phyloP scores from a whole-genome alignment of 2,329 filamentous ascomycete genomes.

The Botrytis fabae region DNA sequence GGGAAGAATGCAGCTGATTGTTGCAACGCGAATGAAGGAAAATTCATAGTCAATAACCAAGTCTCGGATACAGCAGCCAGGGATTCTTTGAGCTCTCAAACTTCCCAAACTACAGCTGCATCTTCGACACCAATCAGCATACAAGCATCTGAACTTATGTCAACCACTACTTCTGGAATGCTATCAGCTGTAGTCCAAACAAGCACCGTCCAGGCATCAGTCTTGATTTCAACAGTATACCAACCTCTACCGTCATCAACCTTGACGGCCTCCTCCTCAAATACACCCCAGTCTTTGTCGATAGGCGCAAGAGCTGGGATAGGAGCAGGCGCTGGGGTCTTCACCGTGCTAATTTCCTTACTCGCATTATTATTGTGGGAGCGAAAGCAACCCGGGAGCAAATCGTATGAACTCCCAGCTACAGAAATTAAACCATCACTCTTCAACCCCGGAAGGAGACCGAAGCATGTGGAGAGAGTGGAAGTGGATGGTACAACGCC shows the following conservation, averaged over 20 bases:
- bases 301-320: not conserved
- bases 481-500: conserved; percentile 1
- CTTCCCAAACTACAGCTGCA: not conserved
- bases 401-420: not conserved
- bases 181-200: not conserved
- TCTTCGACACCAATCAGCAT: not conserved
- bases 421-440: not conserved
- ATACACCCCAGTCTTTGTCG: not conserved
- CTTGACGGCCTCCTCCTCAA: not conserved
- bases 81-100: not conserved
- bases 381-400: not conserved
- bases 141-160: not conserved
- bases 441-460: not conserved
- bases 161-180: not conserved
- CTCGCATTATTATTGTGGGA: conserved; percentile 4
- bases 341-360: not conserved
- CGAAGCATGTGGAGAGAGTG: not conserved
- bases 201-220: not conserved
- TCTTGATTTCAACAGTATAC: conserved; percentile 8
- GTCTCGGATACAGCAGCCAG: conserved; percentile 8
- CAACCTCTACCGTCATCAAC: not conserved
- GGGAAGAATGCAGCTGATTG: conserved; percentile 13
- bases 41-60: conserved; percentile 20
- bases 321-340: not conserved
- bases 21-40: conserved; percentile 9